A percentile compares a stretch with the other conserved stretches of the same genome.
Conservation (phyloP, 208 protist genomes). For the Leishmania aethiopica region DNA sequence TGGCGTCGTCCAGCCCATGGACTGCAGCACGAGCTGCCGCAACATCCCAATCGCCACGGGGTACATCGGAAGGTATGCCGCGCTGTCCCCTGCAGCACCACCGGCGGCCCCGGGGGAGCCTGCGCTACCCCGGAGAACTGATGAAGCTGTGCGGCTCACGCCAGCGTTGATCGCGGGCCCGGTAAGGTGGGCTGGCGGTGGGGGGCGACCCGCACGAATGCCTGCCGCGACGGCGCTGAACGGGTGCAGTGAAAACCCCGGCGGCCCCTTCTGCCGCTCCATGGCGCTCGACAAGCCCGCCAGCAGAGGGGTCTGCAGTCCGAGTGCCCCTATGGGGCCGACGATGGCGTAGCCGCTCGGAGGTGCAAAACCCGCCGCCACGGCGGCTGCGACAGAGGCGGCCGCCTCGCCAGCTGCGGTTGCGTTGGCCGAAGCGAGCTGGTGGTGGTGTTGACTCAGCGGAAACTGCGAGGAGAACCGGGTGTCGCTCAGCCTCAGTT, state of each 20-base stretch:
- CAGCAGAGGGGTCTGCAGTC: conserved; percentile 9
- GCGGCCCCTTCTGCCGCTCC: conserved; percentile 2
- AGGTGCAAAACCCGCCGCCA: background rate
- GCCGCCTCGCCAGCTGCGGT: background rate
- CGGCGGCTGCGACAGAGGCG: background rate
- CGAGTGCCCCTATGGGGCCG: background rate
- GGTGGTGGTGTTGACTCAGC: conserved; percentile 3
- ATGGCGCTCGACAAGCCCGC: conserved; percentile 5
- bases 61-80: background rate
- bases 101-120: background rate
- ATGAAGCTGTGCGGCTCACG: background rate
- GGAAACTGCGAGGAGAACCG: conserved; percentile 27
- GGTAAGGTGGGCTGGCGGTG: background rate
- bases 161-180: background rate
- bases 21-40: conserved; percentile 44
- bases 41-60: conserved; percentile 13
- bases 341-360: background rate
- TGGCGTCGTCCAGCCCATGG: conserved; percentile 49
- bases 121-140: background rate
- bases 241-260: conserved; percentile 18
- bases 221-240: conserved; percentile 19
- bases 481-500: conserved; percentile 26
- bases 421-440: background rate
- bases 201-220: background rate
- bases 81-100: conserved; percentile 2